These are phyloP conservation scores for Aspergillus quadrilineatus DNA, from an alignment of 2,329 filamentous ascomycete genomes.

Conservation along the genomic window DNA sequence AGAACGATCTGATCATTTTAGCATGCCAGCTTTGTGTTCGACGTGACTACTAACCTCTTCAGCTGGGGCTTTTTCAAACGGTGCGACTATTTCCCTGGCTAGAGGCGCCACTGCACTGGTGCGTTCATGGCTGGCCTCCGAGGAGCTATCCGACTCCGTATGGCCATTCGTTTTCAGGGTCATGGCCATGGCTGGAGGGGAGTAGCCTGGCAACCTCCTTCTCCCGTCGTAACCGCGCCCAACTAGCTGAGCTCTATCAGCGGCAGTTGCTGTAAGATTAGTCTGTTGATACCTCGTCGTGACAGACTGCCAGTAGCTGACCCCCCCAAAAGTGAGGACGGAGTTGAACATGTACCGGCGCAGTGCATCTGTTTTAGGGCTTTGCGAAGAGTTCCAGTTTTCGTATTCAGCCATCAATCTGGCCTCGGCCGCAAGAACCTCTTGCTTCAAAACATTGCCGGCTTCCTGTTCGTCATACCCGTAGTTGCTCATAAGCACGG, in stretches of 20 bases:
- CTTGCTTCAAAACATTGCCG: background rate
- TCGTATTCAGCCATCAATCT: constrained; percentile 9
- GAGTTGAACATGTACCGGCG: background rate
- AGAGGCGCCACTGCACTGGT: background rate
- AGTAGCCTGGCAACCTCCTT: background rate
- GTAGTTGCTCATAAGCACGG: constrained; percentile 13
- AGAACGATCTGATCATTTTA: background rate
- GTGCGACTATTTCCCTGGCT: background rate
- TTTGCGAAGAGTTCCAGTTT: constrained; percentile 3
- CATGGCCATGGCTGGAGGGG: background rate
- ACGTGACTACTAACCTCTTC: background rate
- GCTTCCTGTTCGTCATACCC: constrained; percentile 15
- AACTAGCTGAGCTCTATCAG: background rate
- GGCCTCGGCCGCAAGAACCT: constrained; percentile 1
- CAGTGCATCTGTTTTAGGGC: background rate
- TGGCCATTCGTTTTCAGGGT: background rate
- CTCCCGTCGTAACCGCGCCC: background rate
- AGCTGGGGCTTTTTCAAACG: constrained; percentile 1
- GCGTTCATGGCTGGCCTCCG: background rate
- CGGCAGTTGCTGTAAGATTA: background rate
- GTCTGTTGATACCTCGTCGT: background rate
- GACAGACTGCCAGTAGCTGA: constrained; percentile 8
- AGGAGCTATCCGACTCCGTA: background rate
- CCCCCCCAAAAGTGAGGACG: constrained; percentile 1
- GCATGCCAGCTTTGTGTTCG: background rate